phyloP scores from a whole-genome alignment of 345 rosid species.

The Brassica cretica region DNA sequence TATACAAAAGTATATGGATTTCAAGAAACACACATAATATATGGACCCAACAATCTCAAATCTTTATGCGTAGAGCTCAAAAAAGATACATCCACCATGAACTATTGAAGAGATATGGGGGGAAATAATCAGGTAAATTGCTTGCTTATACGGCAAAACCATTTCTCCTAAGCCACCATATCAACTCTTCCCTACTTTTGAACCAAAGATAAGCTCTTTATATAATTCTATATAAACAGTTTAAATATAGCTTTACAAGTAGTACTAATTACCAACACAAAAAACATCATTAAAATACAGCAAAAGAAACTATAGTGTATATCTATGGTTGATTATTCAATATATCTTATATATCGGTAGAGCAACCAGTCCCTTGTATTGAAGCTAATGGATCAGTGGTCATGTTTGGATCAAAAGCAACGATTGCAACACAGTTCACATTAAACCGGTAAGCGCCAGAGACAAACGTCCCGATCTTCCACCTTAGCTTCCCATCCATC shows the following conservation, averaged over 20 bases:
- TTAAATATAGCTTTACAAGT: conserved; percentile 25
- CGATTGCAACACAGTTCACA: conserved; percentile 62
- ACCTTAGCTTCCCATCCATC: conserved; percentile 65
- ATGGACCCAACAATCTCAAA: conserved; percentile 30
- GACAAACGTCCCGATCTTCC: conserved; percentile 92
- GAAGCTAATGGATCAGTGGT: conserved; percentile 52
- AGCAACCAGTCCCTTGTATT: conserved; percentile 66
- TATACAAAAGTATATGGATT: not conserved
- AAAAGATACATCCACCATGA: conserved; percentile 11
- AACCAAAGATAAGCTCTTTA: conserved; percentile 6
- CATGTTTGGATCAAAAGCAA: conserved; percentile 54
- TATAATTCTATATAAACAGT: conserved; percentile 16
- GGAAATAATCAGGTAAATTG: conserved; percentile 14
- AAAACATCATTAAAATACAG: conserved; percentile 7
- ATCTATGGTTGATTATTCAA: conserved; percentile 10
- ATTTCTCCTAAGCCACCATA: not conserved
- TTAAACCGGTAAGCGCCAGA: conserved; percentile 65
- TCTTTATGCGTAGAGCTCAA: conserved; percentile 19
- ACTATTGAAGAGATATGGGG: conserved; percentile 5
- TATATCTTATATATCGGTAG: conserved; percentile 53
- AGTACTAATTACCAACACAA: conserved; percentile 22
- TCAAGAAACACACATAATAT: conserved; percentile 22
- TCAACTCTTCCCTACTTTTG: not conserved
- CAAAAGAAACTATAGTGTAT: conserved; percentile 18
- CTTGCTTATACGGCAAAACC: conserved; percentile 14